These are phyloP conservation scores for Hamigera avellanea DNA, from an alignment of 495 filamentous ascomycete genomes.

Conservation along the genomic window DNA sequence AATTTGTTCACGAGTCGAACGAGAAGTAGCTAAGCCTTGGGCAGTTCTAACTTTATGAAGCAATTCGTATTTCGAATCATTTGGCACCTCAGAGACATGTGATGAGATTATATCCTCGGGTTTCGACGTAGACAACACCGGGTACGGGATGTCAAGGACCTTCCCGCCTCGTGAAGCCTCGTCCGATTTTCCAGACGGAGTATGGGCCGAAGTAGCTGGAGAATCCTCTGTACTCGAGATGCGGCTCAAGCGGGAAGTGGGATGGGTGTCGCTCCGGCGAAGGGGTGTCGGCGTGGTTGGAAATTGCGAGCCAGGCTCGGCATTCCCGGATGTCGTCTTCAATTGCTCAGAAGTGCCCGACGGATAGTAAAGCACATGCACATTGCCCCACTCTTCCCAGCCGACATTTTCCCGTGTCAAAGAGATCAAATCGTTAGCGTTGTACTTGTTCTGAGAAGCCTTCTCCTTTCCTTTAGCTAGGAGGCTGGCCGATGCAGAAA, in stretches of 20 bases:
- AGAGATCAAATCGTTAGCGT: slow-evolving; percentile 67
- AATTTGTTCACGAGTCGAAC: slow-evolving; percentile 58
- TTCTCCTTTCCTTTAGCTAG: slow-evolving; percentile 68
- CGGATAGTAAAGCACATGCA: slow-evolving; percentile 55
- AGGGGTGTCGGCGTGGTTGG: slow-evolving; percentile 41
- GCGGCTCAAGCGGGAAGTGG: slow-evolving; percentile 40
- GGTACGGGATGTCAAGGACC: slow-evolving; percentile 58
- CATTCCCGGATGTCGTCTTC: slow-evolving; percentile 14
- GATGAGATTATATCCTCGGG: slow-evolving; percentile 57
- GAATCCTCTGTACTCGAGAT: slow-evolving; percentile 44
- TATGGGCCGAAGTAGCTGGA: slow-evolving; percentile 15
- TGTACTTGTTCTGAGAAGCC: slow-evolving; percentile 29
- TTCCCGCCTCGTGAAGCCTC: slow-evolving; percentile 40
- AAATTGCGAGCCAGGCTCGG: slow-evolving; percentile 15
- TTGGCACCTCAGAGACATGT: slow-evolving; percentile 54
- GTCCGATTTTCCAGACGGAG: slow-evolving; percentile 19
- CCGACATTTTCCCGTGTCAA: slow-evolving; percentile 44
- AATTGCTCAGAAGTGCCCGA: slow-evolving; percentile 20
- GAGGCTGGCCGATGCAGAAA: slow-evolving; percentile 32
- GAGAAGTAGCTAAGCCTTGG: slow-evolving; percentile 57
- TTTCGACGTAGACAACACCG: slow-evolving; percentile 46
- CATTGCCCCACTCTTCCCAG: slow-evolving; percentile 60
- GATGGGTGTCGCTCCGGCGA: slow-evolving; percentile 37
- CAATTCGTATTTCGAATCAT: slow-evolving; percentile 68
- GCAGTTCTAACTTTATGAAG: slow-evolving; percentile 74